Conservation (phyloP, 371 early-diverging fungal species). For the Apophysomyces ossiformis region DNA sequence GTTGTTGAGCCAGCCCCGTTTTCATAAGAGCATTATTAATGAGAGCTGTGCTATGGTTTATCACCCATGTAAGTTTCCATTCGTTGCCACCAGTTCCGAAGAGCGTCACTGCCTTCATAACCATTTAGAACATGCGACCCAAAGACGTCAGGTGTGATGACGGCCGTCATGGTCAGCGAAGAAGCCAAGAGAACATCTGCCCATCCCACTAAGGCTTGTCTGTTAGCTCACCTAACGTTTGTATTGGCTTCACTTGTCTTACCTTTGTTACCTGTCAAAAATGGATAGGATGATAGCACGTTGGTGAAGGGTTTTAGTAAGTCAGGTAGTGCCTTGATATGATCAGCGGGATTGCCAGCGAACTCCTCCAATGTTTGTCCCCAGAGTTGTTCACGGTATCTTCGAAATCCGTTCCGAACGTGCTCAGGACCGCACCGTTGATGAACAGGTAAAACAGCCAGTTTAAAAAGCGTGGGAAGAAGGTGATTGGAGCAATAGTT, state of each 20-base stretch:
- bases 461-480: conserved; percentile 12
- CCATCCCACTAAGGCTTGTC: conserved; percentile 14
- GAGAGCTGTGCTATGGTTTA: background rate
- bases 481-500: conserved; percentile 16
- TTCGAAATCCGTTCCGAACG: conserved; percentile 14
- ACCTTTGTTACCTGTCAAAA: conserved; percentile 23
- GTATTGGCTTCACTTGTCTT: conserved; percentile 16
- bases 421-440: background rate
- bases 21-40: too few relatives aligned
- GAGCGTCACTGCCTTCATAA: conserved; percentile 10
- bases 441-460: conserved; percentile 13
- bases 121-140: conserved; percentile 18
- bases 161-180: conserved; percentile 14
- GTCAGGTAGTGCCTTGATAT: background rate
- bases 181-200: conserved; percentile 26
- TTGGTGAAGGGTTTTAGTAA: background rate
- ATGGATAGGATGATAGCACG: conserved; percentile 17
- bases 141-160: conserved; percentile 20
- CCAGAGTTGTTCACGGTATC: conserved; percentile 11
- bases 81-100: conserved; percentile 20
- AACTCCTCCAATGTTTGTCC: conserved; percentile 16
- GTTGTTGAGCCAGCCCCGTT: too few relatives aligned
- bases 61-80: conserved; percentile 24
- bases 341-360: conserved; percentile 16
- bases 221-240: conserved; percentile 16